Percentiles rank a stretch among this genome's conserved stretches.
phyloP scores from a whole-genome alignment of 345 rosid species.

The Balakata baccata region DNA sequence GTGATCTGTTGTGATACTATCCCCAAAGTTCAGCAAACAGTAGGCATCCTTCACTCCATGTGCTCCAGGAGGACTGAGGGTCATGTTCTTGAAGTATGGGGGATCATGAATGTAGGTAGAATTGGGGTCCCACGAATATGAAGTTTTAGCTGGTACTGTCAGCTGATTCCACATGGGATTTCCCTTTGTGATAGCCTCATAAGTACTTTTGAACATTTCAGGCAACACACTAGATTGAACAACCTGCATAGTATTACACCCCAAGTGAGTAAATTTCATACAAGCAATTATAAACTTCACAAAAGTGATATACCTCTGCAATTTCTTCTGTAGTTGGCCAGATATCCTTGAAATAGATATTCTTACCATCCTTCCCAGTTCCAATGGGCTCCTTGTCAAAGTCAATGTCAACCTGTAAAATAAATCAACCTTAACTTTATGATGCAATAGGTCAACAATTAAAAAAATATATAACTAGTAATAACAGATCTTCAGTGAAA shows the following conservation, averaged over 20 bases:
- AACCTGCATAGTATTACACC: slow-evolving; percentile 42
- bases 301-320: slow-evolving; percentile 56
- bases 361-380: slow-evolving; percentile 74
- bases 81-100: slow-evolving; percentile 91
- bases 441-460: too few relatives aligned
- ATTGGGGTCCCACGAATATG: slow-evolving; percentile 78
- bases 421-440: too few relatives aligned
- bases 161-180: slow-evolving; percentile 91
- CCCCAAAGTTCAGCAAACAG: slow-evolving; percentile 91
- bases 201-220: slow-evolving; percentile 88
- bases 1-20: slow-evolving; percentile 97
- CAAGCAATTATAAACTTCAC: neutral
- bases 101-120: slow-evolving; percentile 99
- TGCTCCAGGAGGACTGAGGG: slow-evolving; percentile 87
- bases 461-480: too few relatives aligned
- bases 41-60: slow-evolving; percentile 90
- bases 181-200: slow-evolving; percentile 90
- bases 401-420: slow-evolving; percentile 82
- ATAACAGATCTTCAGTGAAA: too few relatives aligned
- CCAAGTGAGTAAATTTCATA: slow-evolving; percentile 12
- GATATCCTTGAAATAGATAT: slow-evolving; percentile 75
- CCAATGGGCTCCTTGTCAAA: slow-evolving; percentile 94
- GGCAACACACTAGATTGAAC: slow-evolving; percentile 94
- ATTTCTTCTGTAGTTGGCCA: slow-evolving; percentile 94
- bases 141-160: slow-evolving; percentile 51